Evolutionary conservation across 2,329 filamentous ascomycete genomes (phyloP), one percentile per base, ranked within the genome.

Genomic region (Aspergillus pseudoviridinutans): DNA sequence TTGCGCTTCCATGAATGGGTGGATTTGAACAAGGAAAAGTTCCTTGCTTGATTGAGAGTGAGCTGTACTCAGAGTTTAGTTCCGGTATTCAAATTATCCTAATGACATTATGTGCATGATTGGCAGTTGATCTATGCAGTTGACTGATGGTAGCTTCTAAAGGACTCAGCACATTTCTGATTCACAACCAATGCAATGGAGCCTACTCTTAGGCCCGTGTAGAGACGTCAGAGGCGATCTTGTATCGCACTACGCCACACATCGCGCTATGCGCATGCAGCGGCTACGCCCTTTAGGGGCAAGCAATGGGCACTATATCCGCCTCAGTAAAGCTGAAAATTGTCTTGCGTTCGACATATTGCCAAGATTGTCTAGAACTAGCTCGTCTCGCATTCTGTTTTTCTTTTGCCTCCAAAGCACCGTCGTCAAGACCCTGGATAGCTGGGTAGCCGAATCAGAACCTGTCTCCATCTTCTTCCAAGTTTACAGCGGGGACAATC

Each of bases 1-100:
- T 62, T 59, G 25, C 58, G 49, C 12, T 72, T 77, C 54, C 58
- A 69, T 47, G 65, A 75, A 24, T 78, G 72, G 72, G 66, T 70
- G 12, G 62, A 68, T 32, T 59, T 57, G 38, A 73, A 77, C 53
- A 69, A 66, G 57, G 58, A 61, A 10, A 57, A 58, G 20, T 69
- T 70, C 50, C 35, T 24, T 17, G 54, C 51, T 50, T 61, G 46
- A 55, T 29, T 12, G 28, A 32, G 32, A 35, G 32, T 35, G 12
- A 17, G 32, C 32, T 17, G 32, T 4, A 6, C 14, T 14, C 32
- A 4, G 32, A 6, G 28, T 35, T 14, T 14, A 14, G 14, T 35
- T 5, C 32, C 14, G 4, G 4, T 12, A 17, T 35, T 17, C 32
- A 17, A 35, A 4, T 35, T 38, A 38, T 7, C 14, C 2, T 24